Evolutionary conservation across 2,329 filamentous ascomycete species (phyloP), one percentile per base, ranked within the genome.

Genomic region (Penicillium hordei): DNA sequence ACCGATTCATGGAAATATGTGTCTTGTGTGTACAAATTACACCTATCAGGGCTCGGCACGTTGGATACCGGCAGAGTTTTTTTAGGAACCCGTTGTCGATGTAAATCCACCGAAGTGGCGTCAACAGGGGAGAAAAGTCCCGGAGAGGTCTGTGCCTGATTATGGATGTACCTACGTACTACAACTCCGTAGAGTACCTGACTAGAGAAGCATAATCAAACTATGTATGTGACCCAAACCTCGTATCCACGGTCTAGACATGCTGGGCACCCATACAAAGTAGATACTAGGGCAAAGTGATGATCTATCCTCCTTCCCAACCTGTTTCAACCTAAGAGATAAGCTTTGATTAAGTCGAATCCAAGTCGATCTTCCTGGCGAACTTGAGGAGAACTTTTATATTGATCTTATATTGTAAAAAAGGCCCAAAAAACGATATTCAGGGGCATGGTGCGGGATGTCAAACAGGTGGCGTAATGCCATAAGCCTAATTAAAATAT

Each of bases 41-140:
- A 38, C 53, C n/a, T n/a, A 10, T 17, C 21, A 29, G 4, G 6
- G 15, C 53, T 56, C 44, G 53, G 53, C 53, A 36, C n/a, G 48
- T 38, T 29, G 38, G 38, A n/a, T 55, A 36, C 45, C 52, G 44
- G 39, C 23, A 38, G 53, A 44, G 39, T 51, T 55, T 55, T 55
- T 55, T 23, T 12, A 8, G 31, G 19, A 43, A 21, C 4, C 9
- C 33, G 48, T 31, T 51, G 29, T 25, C 29, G 31, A 33, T 13
- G 31, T 31, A 33, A 44, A 51, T 36, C 40, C 39, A 55, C 45
- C 46, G 38, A 43, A 17, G 39, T 56, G 53, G 53, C 53, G 46
- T 39, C 4, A 29, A 36, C 17, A 45, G 17, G 21, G 29, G 33
- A n/a, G 38, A 6, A 27, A 48, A 48, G 13, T 39, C 13, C 51